Percentiles rank a stretch among this genome's conserved stretches.
Conservation (phyloP, 2,329 filamentous ascomycete species). For the Torrubiella hemipterigena region DNA sequence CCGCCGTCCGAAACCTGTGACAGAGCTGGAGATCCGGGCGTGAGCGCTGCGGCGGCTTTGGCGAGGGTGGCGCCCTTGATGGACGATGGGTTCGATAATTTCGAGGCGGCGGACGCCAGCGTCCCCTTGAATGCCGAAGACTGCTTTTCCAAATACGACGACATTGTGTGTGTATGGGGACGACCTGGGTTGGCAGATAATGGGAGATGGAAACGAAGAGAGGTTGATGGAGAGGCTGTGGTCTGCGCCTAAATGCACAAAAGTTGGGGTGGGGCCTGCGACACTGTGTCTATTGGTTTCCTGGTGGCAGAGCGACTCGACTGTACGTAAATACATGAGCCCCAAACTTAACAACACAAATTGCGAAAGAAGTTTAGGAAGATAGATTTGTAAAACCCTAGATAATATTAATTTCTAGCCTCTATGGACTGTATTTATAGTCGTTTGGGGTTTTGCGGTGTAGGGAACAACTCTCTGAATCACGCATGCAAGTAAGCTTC, state of each 20-base stretch:
- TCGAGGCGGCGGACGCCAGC: slow-evolving; percentile 50
- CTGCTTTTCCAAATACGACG: slow-evolving; percentile 52
- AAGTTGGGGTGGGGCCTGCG: neutral
- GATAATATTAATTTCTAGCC: too few species aligned
- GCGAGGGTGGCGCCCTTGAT: slow-evolving; percentile 25
- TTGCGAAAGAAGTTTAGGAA: too few species aligned
- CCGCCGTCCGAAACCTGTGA: slow-evolving; percentile 45
- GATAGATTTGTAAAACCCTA: too few species aligned
- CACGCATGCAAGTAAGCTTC: too few species aligned
- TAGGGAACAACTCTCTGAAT: too few species aligned
- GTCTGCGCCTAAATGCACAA: neutral
- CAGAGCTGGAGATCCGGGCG: slow-evolving; percentile 51
- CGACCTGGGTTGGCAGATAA: slow-evolving; percentile 1
- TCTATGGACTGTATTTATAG: too few species aligned
- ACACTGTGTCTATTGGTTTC: neutral
- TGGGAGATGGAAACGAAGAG: slow-evolving; percentile 1
- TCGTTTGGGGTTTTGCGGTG: too few species aligned
- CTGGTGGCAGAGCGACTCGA: too few species aligned
- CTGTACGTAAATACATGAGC: too few species aligned
- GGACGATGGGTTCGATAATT: slow-evolving; percentile 42
- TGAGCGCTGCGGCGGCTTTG: slow-evolving; percentile 28
- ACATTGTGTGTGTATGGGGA: slow-evolving; percentile 31
- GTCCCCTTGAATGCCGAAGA: slow-evolving; percentile 49
- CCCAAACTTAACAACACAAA: too few species aligned
- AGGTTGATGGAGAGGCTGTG: neutral